A percentile compares a stretch with the other conserved stretches of the same genome.
phyloP scores from a whole-genome alignment of 202 grass and related monocot species.

The Carex sylvatica region DNA sequence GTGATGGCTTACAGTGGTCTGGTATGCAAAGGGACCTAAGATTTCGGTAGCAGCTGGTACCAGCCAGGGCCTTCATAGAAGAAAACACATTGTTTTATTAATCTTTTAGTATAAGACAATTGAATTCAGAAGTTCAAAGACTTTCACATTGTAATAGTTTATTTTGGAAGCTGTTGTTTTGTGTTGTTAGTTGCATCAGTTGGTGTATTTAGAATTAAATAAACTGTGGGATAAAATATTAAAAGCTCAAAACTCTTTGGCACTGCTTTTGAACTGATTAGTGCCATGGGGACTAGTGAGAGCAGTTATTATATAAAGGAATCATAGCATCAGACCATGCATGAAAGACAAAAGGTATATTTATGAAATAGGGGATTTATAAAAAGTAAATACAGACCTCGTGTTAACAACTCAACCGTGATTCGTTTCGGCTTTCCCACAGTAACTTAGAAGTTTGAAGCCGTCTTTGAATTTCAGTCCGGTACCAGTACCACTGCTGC shows the following conservation, averaged over 20 bases:
- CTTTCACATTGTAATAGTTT: background rate
- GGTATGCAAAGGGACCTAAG: background rate
- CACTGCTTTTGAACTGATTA: constrained; percentile 19
- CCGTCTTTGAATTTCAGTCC: background rate
- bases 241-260: background rate
- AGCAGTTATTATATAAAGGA: constrained; percentile 16
- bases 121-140: background rate
- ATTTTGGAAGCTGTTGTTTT: constrained; percentile 7
- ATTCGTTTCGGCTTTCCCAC: constrained; percentile 13
- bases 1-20: background rate
- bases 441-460: constrained; percentile 5
- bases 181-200: background rate
- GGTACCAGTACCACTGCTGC: background rate
- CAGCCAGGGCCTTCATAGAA: background rate
- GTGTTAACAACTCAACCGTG: constrained; percentile 17
- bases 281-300: constrained; percentile 12
- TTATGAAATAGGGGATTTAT: constrained; percentile 34
- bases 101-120: background rate
- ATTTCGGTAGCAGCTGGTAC: background rate
- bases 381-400: constrained; percentile 40
- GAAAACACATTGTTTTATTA: background rate
- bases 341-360: constrained; percentile 26
- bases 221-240: constrained; percentile 4
- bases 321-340: background rate
- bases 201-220: background rate